phyloP scores from a whole-genome alignment of 2,329 filamentous ascomycete species.

The Fusarium dlaminii region DNA sequence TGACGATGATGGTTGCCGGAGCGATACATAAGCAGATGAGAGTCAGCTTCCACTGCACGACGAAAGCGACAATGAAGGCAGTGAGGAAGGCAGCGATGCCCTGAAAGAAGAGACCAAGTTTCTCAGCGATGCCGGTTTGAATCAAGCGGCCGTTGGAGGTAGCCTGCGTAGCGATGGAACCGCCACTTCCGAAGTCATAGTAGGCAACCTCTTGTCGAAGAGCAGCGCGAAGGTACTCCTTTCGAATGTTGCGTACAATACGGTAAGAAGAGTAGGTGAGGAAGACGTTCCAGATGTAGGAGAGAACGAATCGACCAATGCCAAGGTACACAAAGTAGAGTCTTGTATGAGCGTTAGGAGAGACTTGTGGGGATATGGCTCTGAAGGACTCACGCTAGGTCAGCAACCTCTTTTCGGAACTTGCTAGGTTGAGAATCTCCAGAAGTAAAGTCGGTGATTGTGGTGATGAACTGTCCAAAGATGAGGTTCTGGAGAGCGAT shows the following conservation, averaged over 20 bases:
- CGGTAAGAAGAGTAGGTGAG: slow-evolving; percentile 62
- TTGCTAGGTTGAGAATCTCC: slow-evolving; percentile 36
- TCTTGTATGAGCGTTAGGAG: slow-evolving; percentile 41
- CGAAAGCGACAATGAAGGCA: slow-evolving; percentile 52
- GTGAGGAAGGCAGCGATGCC: slow-evolving; percentile 51
- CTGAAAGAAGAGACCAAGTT: slow-evolving; percentile 53
- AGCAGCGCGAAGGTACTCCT: slow-evolving; percentile 59
- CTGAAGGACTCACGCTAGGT: slow-evolving; percentile 50
- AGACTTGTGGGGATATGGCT: slow-evolving; percentile 26
- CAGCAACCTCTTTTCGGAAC: slow-evolving; percentile 46
- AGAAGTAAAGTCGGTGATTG: slow-evolving; percentile 47
- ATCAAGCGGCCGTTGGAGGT: slow-evolving; percentile 54
- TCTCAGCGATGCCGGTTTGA: slow-evolving; percentile 53
- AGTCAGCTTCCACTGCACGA: slow-evolving; percentile 56
- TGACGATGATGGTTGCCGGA: slow-evolving; percentile 45
- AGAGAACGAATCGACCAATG: slow-evolving; percentile 60
- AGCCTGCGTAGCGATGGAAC: slow-evolving; percentile 53
- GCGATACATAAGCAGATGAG: slow-evolving; percentile 51
- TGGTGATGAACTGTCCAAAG: slow-evolving; percentile 51
- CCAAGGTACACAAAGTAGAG: slow-evolving; percentile 69
- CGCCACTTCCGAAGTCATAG: slow-evolving; percentile 56
- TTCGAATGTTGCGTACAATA: slow-evolving; percentile 59
- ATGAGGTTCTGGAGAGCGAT: slow-evolving; percentile 52
- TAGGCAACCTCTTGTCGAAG: slow-evolving; percentile 61
- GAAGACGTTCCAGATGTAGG: slow-evolving; percentile 57